A percentile compares a stretch with the other conserved stretches of the same genome.
Evolutionary conservation across 495 filamentous ascomycete genomes (phyloP).

Genomic region (Bombardia bombarda): DNA sequence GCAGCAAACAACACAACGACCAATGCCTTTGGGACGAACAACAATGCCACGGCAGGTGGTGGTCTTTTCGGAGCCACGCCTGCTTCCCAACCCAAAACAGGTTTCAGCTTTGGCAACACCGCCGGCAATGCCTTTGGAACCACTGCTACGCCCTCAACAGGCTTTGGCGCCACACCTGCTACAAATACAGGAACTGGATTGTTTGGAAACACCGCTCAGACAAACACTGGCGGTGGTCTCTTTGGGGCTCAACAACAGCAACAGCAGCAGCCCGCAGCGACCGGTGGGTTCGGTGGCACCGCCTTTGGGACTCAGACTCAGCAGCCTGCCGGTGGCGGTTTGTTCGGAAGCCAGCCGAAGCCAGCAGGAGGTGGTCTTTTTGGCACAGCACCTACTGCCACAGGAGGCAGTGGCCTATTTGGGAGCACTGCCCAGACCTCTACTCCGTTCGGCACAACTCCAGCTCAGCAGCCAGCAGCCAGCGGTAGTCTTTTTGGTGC

Average conservation of each 20-base stretch:
- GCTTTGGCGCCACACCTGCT: constrained; percentile 23
- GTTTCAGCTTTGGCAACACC: constrained; percentile 20
- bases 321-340: constrained; percentile 34
- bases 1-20: constrained; percentile 26
- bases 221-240: constrained; percentile 31
- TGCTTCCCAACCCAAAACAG: constrained; percentile 25
- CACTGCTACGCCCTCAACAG: constrained; percentile 14
- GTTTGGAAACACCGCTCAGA: constrained; percentile 42
- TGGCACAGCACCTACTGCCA: constrained; percentile 26
- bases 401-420: constrained; percentile 40
- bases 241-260: constrained; percentile 37
- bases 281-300: constrained; percentile 11
- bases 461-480: constrained; percentile 25
- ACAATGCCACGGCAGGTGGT: constrained; percentile 28
- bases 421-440: constrained; percentile 16
- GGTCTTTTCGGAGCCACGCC: constrained; percentile 25
- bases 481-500: constrained; percentile 54
- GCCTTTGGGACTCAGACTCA: constrained; percentile 13
- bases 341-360: constrained; percentile 56
- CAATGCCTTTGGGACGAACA: constrained; percentile 27
- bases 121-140: not conserved
- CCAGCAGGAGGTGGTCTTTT: constrained; percentile 42
- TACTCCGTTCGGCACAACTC: constrained; percentile 11
- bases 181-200: constrained; percentile 47
- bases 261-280: constrained; percentile 11